phyloP scores from a whole-genome alignment of 805 yeast species.

The Cyberlindnera veronae region DNA sequence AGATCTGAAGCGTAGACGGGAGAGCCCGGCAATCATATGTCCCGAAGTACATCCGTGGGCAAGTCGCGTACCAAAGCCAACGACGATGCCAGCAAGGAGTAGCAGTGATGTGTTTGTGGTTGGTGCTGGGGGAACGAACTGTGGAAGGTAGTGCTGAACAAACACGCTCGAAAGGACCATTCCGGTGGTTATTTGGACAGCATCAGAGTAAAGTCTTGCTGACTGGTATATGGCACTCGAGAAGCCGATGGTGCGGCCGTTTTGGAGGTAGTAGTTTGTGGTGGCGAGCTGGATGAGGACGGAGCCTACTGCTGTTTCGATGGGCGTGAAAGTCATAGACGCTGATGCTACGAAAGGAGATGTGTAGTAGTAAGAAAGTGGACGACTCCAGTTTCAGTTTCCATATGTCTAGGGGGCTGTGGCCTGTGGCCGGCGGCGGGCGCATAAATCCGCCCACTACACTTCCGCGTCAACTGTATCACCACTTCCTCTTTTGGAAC shows the following conservation, averaged over 20 bases:
- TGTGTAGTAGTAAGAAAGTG: background rate
- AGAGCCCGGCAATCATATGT: slow-evolving; percentile 49
- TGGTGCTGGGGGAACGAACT: slow-evolving; percentile 21
- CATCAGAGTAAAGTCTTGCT: slow-evolving; percentile 24
- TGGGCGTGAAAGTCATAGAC: slow-evolving; percentile 36
- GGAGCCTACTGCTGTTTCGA: slow-evolving; percentile 45
- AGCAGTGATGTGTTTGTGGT: slow-evolving; percentile 3
- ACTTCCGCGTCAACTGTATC: too few relatives aligned
- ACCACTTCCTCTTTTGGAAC: slow-evolving; percentile 1
- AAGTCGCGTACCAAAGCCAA: slow-evolving; percentile 45
- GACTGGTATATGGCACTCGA: slow-evolving; percentile 40
- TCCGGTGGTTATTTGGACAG: slow-evolving; percentile 36
- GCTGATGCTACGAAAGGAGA: background rate
- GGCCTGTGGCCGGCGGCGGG: too few relatives aligned
- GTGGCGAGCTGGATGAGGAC: slow-evolving; percentile 43
- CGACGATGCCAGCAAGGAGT: slow-evolving; percentile 37
- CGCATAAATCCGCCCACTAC: too few relatives aligned
- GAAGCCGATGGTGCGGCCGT: slow-evolving; percentile 45
- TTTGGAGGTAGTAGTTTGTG: slow-evolving; percentile 35
- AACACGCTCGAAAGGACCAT: slow-evolving; percentile 30
- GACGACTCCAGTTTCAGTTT: too few relatives aligned
- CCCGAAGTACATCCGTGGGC: slow-evolving; percentile 56
- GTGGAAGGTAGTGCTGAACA: slow-evolving; percentile 25
- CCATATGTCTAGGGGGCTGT: too few relatives aligned
- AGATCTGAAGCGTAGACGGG: slow-evolving; percentile 42